Percentiles rank a stretch among this genome's conserved stretches.
phyloP scores from a whole-genome alignment of 2,329 filamentous ascomycete genomes.

The Pseudogymnoascus sp. region DNA sequence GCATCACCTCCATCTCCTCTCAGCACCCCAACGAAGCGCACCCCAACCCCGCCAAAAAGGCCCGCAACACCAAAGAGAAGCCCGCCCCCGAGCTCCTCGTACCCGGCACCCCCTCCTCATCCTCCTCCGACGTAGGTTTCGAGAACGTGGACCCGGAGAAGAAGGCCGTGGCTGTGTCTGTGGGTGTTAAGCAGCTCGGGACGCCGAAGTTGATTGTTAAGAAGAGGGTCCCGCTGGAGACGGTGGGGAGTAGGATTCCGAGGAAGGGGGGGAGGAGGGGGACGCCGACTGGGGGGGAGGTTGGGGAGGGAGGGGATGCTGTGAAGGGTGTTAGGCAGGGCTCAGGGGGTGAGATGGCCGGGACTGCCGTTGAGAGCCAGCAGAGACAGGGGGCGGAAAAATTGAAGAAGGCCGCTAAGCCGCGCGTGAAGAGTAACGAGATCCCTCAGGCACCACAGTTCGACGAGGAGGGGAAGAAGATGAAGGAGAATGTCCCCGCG shows the following conservation, averaged over 20 bases:
- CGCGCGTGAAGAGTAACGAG: background rate
- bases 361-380: background rate
- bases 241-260: background rate
- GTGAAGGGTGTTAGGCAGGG: too few species aligned
- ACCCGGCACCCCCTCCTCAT: background rate
- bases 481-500: background rate
- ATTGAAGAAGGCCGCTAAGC: background rate
- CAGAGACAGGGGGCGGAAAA: background rate
- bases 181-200: background rate
- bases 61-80: background rate
- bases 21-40: background rate
- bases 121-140: background rate
- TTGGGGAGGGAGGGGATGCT: too few species aligned
- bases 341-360: background rate
- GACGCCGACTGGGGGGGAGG: background rate
- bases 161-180: background rate
- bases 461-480: background rate
- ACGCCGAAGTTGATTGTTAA: background rate
- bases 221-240: background rate
- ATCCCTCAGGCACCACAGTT: background rate
- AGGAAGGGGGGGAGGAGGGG: background rate
- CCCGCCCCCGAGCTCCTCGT: background rate
- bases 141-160: background rate
- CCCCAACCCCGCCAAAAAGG: background rate
- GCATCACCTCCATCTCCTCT: background rate